Percentiles rank a stretch among this genome's conserved stretches.
Evolutionary conservation across 495 filamentous ascomycete species (phyloP).

Genomic region (Recurvomyces mirabilis): DNA sequence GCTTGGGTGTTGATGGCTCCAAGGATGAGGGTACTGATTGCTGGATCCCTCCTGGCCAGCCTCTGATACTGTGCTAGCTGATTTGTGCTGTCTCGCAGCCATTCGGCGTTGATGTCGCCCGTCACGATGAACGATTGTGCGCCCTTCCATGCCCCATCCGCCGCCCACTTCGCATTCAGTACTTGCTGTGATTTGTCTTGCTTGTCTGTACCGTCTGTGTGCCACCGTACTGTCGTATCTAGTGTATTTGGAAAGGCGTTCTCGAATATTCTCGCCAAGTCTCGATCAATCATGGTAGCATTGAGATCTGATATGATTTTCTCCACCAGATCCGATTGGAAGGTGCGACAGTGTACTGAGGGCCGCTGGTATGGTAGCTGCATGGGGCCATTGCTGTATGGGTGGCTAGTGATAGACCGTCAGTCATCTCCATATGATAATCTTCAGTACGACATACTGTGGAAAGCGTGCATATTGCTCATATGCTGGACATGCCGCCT

Average conservation of each 20-base stretch:
- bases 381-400: slow-evolving; percentile 68
- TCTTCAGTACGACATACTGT: slow-evolving; percentile 31
- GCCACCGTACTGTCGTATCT: slow-evolving; percentile 82
- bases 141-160: slow-evolving; percentile 58
- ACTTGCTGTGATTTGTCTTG: slow-evolving; percentile 26
- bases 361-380: slow-evolving; percentile 86
- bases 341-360: slow-evolving; percentile 69
- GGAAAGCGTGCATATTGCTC: slow-evolving; percentile 35
- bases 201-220: slow-evolving; percentile 41
- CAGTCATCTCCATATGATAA: neutral
- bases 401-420: slow-evolving; percentile 42
- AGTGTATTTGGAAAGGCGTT: slow-evolving; percentile 96
- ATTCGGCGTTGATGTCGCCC: slow-evolving; percentile 97
- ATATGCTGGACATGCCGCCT: slow-evolving; percentile 39
- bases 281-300: slow-evolving; percentile 66
- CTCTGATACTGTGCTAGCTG: slow-evolving; percentile 82
- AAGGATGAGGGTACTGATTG: slow-evolving; percentile 66
- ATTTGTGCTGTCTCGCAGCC: slow-evolving; percentile 95
- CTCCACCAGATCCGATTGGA: slow-evolving; percentile 74
- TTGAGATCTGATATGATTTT: slow-evolving; percentile 75
- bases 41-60: slow-evolving; percentile 66
- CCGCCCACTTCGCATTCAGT: slow-evolving; percentile 20
- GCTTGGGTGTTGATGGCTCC: slow-evolving; percentile 95
- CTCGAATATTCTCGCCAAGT: slow-evolving; percentile 85
- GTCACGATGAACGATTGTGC: slow-evolving; percentile 93